Base-by-base conservation (phyloP, 1,284 basidiomycete genomes). In the Gymnopus androsaceus region DNA sequence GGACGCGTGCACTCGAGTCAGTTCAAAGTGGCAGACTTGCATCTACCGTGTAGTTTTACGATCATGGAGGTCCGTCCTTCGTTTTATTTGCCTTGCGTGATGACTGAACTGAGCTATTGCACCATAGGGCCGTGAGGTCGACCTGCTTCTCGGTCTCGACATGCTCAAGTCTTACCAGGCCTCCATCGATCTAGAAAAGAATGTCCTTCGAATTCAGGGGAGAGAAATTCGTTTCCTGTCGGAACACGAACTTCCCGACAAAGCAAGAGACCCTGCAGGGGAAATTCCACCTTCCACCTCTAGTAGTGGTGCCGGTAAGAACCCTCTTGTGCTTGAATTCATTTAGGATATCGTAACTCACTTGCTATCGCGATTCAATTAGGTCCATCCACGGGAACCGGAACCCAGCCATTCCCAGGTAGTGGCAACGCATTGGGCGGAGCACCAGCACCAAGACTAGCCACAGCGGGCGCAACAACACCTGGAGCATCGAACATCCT, bases 101-200 rank as follows among this genome's bases (percentile, higher is more conserved):
- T 15, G 19, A 19, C n/a, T 40, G 5, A 25, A 12, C 5, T 28
- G 28, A 25, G 15, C n/a, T 3, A 25, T 33, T 28, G 6, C 45
- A n/a, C 46, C 37, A 17, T 61, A 92, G 88, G 95, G 95, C 23
- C 84, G 87, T 31, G 87, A 90, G 54, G 94, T 98, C 38, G 96
- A 99, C 65, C 84, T 99, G 19, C 79, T 99, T 2, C 91, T 99
- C 52, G 97, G 96, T 4, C 80, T 99, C 17, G 96, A 99, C 77
- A 99, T 99, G 97, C 84, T 99, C 54, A 98, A 96, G 73, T 90
- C 95, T 1, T 94, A 98, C 68, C 95, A 98, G 70, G 95, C 95
- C 8, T 90, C 86, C 64, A 98, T 99, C 68, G 97, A 99, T 71
- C 83, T 99, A 25, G 80, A 87, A 58, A 92, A 93, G 70, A 87